These are phyloP conservation scores for Ramaria sp. DNA, from an alignment of 768 basidiomycete genomes.

Conservation along the genomic window DNA sequence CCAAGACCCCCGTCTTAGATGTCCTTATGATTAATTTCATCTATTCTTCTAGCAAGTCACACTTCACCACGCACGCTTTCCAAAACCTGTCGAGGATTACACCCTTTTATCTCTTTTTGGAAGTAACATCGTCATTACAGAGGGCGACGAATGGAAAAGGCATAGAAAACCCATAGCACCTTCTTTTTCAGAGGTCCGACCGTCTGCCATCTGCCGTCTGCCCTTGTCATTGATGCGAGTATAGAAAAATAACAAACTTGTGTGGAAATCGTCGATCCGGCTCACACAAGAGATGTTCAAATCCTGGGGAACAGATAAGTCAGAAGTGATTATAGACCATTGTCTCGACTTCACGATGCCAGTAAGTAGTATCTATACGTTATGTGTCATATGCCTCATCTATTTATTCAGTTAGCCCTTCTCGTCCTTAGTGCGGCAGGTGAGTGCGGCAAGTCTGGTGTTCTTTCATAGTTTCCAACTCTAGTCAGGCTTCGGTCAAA, in stretches of 20 bases:
- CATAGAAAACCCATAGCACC: slow-evolving; percentile 52
- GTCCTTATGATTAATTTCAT: not conserved
- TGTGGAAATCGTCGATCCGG: slow-evolving; percentile 36
- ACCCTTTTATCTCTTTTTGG: slow-evolving; percentile 40
- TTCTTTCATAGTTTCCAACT: not conserved
- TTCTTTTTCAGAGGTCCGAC: slow-evolving; percentile 48
- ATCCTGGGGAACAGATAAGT: slow-evolving; percentile 36
- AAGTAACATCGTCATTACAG: slow-evolving; percentile 51
- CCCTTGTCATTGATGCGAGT: not conserved
- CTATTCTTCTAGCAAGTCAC: slow-evolving; percentile 34
- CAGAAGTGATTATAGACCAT: slow-evolving; percentile 32
- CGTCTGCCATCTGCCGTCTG: not conserved
- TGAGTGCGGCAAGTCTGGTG: slow-evolving; percentile 11
- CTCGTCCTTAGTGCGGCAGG: slow-evolving; percentile 47
- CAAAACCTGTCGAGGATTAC: slow-evolving; percentile 44
- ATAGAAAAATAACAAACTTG: slow-evolving; percentile 28
- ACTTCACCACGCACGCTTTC: slow-evolving; percentile 37
- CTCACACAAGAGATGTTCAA: slow-evolving; percentile 33
- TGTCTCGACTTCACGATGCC: slow-evolving; percentile 42
- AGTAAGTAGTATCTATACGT: too few species aligned
- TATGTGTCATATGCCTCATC: too few species aligned
- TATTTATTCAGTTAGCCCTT: slow-evolving; percentile 34
- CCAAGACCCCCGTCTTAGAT: not conserved
- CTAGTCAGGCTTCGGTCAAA: slow-evolving; percentile 37
- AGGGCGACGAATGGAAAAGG: slow-evolving; percentile 55